Evolutionary conservation across 192 early-diverging fungal genomes (phyloP).

Genomic region (Backusella parvicylindrica): DNA sequence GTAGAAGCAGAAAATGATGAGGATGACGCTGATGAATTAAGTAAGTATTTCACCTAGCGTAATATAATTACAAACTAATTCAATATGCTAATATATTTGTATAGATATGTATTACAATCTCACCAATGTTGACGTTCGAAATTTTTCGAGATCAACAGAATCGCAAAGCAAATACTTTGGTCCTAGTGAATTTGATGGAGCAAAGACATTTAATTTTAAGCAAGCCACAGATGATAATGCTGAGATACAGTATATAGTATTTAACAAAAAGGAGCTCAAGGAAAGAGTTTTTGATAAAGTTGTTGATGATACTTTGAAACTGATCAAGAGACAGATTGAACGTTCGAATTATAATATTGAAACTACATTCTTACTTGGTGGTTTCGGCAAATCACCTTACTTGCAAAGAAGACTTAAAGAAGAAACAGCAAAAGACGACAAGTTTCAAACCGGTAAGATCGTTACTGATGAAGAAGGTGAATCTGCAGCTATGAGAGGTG

Average conservation of each 20-base stretch:
- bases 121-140: background rate
- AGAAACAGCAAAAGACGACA: no score
- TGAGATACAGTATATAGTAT: background rate
- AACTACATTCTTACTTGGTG: background rate
- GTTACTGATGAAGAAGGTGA: background rate
- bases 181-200: background rate
- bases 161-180: background rate
- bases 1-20: background rate
- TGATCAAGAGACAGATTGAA: background rate
- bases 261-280: background rate
- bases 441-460: background rate
- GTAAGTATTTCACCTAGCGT: background rate
- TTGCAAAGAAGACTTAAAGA: background rate
- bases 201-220: background rate
- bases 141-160: background rate
- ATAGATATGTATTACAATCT: background rate
- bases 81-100: background rate
- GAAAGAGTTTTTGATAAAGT: background rate
- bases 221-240: no score
- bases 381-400: conserved; percentile 1
- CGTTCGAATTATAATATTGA: background rate
- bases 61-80: background rate
- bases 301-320: background rate
- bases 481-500: background rate
- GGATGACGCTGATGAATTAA: background rate